A percentile compares a stretch with the other conserved stretches of the same genome.
phyloP scores from a whole-genome alignment of 2,329 filamentous ascomycete genomes.

The Exophiala xenobiotica region DNA sequence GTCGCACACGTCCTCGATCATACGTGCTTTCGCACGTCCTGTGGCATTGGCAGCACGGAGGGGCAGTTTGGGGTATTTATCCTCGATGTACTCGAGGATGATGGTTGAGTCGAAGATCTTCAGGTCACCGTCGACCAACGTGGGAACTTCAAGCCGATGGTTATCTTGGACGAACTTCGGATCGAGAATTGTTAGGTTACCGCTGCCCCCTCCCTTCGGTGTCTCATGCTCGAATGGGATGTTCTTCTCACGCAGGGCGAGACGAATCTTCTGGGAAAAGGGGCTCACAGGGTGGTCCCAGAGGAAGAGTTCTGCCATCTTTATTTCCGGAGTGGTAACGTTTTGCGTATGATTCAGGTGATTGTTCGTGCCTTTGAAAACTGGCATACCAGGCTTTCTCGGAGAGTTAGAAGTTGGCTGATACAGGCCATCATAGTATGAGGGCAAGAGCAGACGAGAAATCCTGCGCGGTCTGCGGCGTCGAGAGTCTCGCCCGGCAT shows the following conservation, averaged over 20 bases:
- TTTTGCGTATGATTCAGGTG: no score
- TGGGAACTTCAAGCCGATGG: conserved; percentile 17
- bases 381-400: no score
- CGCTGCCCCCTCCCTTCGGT: conserved; percentile 1
- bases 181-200: conserved; percentile 3
- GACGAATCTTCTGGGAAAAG: conserved; percentile 18
- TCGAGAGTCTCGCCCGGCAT: no score
- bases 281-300: conserved; percentile 17
- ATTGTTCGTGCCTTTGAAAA: no score
- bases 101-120: conserved; percentile 25
- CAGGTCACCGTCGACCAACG: conserved; percentile 17
- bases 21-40: conserved; percentile 12
- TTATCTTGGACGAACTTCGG: conserved; percentile 2
- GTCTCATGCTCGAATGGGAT: conserved; percentile 10
- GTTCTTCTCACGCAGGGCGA: conserved; percentile 20
- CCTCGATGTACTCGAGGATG: conserved; percentile 26
- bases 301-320: conserved; percentile 7
- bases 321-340: neutral
- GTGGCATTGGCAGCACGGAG: conserved; percentile 8
- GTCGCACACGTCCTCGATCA: conserved; percentile 26
- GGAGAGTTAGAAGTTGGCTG: no score
- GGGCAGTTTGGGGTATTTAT: conserved; percentile 14
- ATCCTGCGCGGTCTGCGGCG: no score
- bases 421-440: no score
- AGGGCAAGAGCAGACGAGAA: no score